Percentiles rank a stretch among this genome's conserved stretches.
Evolutionary conservation across 192 early-diverging fungal genomes (phyloP).

Genomic region (Coemansia erecta): DNA sequence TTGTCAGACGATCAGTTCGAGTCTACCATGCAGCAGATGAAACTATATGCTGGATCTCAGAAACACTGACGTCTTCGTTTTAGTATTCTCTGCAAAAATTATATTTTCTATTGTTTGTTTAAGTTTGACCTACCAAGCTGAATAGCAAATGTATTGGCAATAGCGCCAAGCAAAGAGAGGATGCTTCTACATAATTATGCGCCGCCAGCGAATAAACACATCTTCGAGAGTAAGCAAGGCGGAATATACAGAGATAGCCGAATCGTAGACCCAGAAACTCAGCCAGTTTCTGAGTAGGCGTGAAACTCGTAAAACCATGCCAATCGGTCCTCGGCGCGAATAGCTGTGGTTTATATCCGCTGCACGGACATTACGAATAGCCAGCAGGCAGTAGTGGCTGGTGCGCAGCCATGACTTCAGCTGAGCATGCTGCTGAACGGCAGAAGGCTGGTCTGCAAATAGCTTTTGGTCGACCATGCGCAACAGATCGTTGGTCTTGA

Average conservation of each 20-base stretch:
- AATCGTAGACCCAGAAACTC: slow-evolving; percentile 24
- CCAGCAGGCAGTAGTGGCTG: slow-evolving; percentile 43
- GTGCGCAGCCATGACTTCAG: slow-evolving; percentile 36
- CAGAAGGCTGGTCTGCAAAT: slow-evolving; percentile 44
- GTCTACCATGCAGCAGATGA: slow-evolving; percentile 31
- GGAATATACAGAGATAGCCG: slow-evolving; percentile 16
- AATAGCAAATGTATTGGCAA: too few species aligned
- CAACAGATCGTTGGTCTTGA: slow-evolving; percentile 91
- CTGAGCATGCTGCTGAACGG: slow-evolving; percentile 46
- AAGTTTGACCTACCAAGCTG: too few species aligned
- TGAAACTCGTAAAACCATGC: slow-evolving; percentile 7
- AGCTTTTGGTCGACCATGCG: slow-evolving; percentile 64
- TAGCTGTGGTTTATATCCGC: slow-evolving; percentile 23
- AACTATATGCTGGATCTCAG: slow-evolving; percentile 3
- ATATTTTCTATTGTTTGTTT: neutral
- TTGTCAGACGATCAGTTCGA: slow-evolving; percentile 43
- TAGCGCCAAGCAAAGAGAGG: too few species aligned
- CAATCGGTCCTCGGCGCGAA: slow-evolving; percentile 14
- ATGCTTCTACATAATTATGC: too few species aligned
- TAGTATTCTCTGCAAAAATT: neutral
- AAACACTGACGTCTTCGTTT: neutral
- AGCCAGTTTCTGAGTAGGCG: slow-evolving; percentile 28
- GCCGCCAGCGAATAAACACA: slow-evolving; percentile 20
- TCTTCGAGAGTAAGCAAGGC: slow-evolving; percentile 22
- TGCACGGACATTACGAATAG: slow-evolving; percentile 38